These are phyloP conservation scores for Blastocystis sp. DNA, from an alignment of 352 stramenopile species.

Conservation along the genomic window DNA sequence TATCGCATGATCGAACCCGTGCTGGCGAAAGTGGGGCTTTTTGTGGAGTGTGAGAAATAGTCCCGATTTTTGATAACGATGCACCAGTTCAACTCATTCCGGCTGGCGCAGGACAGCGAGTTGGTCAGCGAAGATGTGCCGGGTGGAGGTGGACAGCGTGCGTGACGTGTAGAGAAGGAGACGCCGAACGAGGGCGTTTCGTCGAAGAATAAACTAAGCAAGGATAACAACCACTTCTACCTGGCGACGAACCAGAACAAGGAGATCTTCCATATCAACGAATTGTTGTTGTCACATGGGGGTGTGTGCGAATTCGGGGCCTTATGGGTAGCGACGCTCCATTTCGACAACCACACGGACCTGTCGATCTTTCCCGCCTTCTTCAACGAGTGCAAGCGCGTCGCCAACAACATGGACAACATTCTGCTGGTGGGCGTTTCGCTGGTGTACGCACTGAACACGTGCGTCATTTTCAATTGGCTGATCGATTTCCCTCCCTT, in stretches of 20 bases:
- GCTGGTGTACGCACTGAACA: conserved; percentile 35
- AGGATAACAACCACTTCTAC: conserved; percentile 36
- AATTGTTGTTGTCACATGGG: conserved; percentile 16
- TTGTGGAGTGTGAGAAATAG: conserved; percentile 14
- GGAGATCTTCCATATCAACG: conserved; percentile 63
- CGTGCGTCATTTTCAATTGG: conserved; percentile 37
- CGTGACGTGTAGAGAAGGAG: not conserved
- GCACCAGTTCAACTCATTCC: conserved; percentile 59
- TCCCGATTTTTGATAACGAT: conserved; percentile 63
- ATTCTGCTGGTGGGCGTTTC: conserved; percentile 27
- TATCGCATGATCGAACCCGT: not conserved
- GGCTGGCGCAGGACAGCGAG: not conserved
- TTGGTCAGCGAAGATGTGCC: not conserved
- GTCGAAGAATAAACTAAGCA: not conserved
- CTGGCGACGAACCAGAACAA: conserved; percentile 30
- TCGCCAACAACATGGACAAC: conserved; percentile 65
- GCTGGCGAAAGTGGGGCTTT: conserved; percentile 12
- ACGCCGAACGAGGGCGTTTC: not conserved
- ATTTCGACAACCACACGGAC: conserved; percentile 58
- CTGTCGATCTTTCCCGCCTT: conserved; percentile 36
- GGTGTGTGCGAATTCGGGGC: not conserved
- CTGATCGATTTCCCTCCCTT: conserved; percentile 37
- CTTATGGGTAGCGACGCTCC: conserved; percentile 39
- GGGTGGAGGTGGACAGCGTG: not conserved
- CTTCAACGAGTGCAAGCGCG: conserved; percentile 55